phyloP scores from a whole-genome alignment of 169 alveolate genomes.

The Eimeria mitis region DNA sequence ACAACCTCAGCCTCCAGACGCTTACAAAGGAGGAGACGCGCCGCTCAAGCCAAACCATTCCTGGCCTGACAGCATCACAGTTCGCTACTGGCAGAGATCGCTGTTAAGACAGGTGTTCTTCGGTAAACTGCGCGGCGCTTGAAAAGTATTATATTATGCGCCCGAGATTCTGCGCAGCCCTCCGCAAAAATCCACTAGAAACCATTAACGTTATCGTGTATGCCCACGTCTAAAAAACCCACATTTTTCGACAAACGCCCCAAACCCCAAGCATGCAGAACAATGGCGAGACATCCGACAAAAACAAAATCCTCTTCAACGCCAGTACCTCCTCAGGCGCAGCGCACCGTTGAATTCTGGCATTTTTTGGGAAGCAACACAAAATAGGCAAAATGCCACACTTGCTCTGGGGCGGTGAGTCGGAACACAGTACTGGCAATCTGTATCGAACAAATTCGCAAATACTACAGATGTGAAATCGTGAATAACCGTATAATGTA shows the following conservation, averaged over 20 bases:
- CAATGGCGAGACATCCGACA: neutral
- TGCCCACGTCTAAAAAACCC: neutral
- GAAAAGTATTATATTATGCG: neutral
- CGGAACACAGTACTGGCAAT: neutral
- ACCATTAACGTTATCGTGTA: neutral
- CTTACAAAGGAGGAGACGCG: neutral
- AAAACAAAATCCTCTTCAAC: neutral
- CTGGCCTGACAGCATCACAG: neutral
- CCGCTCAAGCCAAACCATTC: neutral
- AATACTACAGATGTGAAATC: neutral
- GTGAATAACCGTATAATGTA: neutral
- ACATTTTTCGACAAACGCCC: neutral
- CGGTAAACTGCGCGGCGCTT: neutral
- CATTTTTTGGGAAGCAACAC: neutral
- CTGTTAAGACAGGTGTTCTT: neutral
- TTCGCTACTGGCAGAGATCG: neutral
- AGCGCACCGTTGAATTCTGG: neutral
- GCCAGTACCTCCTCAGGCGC: neutral
- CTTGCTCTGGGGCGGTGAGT: neutral
- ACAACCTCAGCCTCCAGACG: neutral
- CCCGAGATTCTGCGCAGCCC: neutral
- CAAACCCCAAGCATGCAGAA: neutral
- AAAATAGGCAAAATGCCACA: neutral
- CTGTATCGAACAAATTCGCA: neutral
- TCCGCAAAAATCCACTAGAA: neutral